Evolutionary conservation across 257 asterid species (phyloP).

Genomic region (Forsythia viridissima): DNA sequence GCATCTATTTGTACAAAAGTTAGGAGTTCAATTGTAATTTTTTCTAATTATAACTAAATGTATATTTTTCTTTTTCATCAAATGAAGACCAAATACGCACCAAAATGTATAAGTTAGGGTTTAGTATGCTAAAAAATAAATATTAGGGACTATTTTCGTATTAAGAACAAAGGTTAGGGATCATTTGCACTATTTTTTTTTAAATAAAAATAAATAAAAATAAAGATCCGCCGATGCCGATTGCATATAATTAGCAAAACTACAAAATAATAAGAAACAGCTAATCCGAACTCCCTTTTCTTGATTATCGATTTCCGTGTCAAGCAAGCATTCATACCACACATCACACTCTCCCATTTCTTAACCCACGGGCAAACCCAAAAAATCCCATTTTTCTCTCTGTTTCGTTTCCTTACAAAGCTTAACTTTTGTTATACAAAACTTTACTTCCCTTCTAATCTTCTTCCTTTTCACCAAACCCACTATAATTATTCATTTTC

Average conservation of each 20-base stretch:
- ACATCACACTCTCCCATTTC: constrained; percentile 8
- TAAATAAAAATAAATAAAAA: too few relatives aligned
- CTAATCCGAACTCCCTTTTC: constrained; percentile 23
- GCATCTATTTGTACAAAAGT: too few relatives aligned
- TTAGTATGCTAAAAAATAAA: too few relatives aligned
- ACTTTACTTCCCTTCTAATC: constrained; percentile 3
- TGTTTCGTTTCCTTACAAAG: not conserved
- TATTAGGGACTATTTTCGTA: too few relatives aligned
- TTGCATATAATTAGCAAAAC: not conserved
- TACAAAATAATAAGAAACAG: constrained; percentile 27
- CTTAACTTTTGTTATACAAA: not conserved
- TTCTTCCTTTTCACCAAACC: not conserved
- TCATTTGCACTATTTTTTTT: too few relatives aligned
- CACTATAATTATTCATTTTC: not conserved
- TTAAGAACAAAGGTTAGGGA: too few relatives aligned
- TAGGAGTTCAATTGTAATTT: too few relatives aligned
- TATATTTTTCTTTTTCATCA: too few relatives aligned
- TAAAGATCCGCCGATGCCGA: not conserved
- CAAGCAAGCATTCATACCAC: not conserved
- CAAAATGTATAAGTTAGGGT: too few relatives aligned
- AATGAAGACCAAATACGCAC: too few relatives aligned
- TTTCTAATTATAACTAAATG: too few relatives aligned
- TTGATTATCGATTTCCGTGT: constrained; percentile 22
- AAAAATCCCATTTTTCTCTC: not conserved
- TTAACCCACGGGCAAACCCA: constrained; percentile 10